A percentile compares a stretch with the other conserved stretches of the same genome.
Evolutionary conservation across 805 yeast genomes (phyloP).

Genomic region (Wickerhamomyces mucosus): DNA sequence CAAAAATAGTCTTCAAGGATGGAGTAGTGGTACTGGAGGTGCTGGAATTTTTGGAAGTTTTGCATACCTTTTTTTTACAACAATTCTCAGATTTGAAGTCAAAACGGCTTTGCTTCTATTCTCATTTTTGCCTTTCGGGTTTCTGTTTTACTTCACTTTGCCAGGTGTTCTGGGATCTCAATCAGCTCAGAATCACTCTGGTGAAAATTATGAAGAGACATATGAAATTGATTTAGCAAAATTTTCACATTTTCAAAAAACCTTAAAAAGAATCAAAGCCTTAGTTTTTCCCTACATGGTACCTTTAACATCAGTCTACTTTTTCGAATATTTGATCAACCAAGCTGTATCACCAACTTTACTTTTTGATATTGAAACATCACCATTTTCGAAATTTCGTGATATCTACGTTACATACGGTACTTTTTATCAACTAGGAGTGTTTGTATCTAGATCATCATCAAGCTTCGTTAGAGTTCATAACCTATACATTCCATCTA

Average conservation of each 20-base stretch:
- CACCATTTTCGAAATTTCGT: slow-evolving; percentile 64
- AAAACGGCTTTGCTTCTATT: slow-evolving; percentile 47
- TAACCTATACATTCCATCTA: slow-evolving; percentile 50
- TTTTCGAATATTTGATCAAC: slow-evolving; percentile 80
- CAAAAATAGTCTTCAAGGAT: slow-evolving; percentile 61
- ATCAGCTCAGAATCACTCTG: background rate
- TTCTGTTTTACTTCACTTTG: slow-evolving; percentile 28
- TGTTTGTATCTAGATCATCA: slow-evolving; percentile 83
- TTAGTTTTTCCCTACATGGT: slow-evolving; percentile 63
- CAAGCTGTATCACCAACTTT: slow-evolving; percentile 90
- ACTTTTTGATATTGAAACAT: slow-evolving; percentile 58
- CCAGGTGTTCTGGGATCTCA: slow-evolving; percentile 9
- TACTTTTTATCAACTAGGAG: slow-evolving; percentile 85
- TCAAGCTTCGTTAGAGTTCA: slow-evolving; percentile 52
- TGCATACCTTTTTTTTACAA: slow-evolving; percentile 60
- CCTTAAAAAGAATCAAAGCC: slow-evolving; percentile 28
- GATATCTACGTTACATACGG: slow-evolving; percentile 91
- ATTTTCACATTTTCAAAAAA: slow-evolving; percentile 6
- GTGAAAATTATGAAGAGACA: no score
- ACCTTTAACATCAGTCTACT: slow-evolving; percentile 75
- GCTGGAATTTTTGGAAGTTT: slow-evolving; percentile 88
- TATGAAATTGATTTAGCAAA: background rate
- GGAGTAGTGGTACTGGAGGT: slow-evolving; percentile 93
- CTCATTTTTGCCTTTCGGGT: slow-evolving; percentile 44
- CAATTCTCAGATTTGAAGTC: slow-evolving; percentile 50